Evolutionary conservation across 257 asterid genomes (phyloP).

Genomic region (Prunella vulgaris): DNA sequence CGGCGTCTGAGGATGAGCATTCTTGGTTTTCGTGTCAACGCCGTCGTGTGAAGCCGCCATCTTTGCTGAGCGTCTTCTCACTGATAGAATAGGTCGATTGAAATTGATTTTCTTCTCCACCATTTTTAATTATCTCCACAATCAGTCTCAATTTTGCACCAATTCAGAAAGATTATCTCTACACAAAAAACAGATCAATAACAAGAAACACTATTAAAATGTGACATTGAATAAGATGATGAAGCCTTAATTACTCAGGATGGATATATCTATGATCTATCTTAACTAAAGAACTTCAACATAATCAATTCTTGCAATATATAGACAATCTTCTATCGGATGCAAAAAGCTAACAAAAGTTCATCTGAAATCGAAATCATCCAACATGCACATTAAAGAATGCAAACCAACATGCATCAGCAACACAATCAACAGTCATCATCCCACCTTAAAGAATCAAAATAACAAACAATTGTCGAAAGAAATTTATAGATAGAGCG

Average conservation of each 20-base stretch:
- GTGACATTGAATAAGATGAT: not conserved
- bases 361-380: not conserved
- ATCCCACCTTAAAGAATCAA: not conserved
- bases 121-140: conserved; percentile 19
- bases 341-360: not conserved
- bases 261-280: too few species aligned
- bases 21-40: conserved; percentile 3
- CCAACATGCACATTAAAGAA: not conserved
- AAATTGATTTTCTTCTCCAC: conserved; percentile 66
- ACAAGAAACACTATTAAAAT: not conserved
- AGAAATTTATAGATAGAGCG: not conserved
- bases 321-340: not conserved
- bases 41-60: conserved; percentile 16
- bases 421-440: not conserved
- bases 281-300: not conserved
- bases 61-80: conserved; percentile 41
- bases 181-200: not conserved
- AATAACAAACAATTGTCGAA: not conserved
- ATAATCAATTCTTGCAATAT: not conserved
- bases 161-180: not conserved
- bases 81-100: conserved; percentile 62
- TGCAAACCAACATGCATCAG: conserved; percentile 1
- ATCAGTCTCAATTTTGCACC: not conserved
- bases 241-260: not conserved
- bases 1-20: conserved; percentile 26